Percentiles rank a stretch among this genome's conserved stretches.
Conservation (phyloP, 306 rosid species). For the Cucurbita maxima region DNA sequence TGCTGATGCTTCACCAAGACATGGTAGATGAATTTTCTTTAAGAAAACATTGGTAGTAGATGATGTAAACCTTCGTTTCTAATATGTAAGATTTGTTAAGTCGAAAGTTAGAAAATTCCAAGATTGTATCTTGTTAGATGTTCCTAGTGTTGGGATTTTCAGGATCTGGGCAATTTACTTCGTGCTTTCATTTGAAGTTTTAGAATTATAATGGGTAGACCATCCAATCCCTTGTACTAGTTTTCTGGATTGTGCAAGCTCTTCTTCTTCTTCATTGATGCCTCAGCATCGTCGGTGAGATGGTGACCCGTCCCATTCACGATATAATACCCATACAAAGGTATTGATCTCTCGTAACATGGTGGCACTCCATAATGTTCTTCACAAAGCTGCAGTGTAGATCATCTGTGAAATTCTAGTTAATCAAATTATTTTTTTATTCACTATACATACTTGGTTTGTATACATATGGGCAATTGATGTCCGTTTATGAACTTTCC, state of each 20-base stretch:
- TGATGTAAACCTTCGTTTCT: background rate
- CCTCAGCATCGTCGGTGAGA: background rate
- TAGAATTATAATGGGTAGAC: background rate
- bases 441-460: background rate
- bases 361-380: background rate
- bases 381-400: too few relatives aligned
- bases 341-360: background rate
- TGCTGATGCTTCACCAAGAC: constrained; percentile 56
- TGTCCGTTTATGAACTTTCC: background rate
- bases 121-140: background rate
- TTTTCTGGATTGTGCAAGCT: background rate
- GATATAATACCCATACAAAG: background rate
- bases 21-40: constrained; percentile 21
- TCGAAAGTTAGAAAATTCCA: background rate
- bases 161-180: background rate
- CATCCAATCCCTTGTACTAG: background rate
- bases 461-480: background rate
- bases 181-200: background rate
- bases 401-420: background rate
- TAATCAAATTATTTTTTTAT: too few relatives aligned
- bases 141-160: background rate
- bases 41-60: background rate
- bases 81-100: background rate
- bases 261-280: background rate
- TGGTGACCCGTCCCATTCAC: background rate